Percentiles rank a stretch among this genome's conserved stretches.
Conservation (phyloP, 345 rosid species). For the Clarkia xantiana region DNA sequence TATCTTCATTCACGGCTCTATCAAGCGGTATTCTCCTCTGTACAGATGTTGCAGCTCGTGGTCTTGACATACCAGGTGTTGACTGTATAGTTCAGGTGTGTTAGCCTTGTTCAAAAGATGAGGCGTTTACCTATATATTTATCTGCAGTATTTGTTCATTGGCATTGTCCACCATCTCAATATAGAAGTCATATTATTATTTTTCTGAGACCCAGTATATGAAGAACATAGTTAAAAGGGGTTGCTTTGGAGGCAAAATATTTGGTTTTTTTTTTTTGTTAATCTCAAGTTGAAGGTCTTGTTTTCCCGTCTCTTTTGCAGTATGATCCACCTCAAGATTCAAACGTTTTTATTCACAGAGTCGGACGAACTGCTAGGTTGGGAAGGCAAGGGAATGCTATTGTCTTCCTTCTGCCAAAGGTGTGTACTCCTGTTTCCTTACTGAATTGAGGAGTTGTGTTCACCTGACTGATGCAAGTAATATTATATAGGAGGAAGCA, state of each 20-base stretch:
- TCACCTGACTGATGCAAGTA: background rate
- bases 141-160: background rate
- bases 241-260: background rate
- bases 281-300: background rate
- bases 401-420: conserved; percentile 66
- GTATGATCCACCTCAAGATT: conserved; percentile 95
- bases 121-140: background rate
- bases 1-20: conserved; percentile 62
- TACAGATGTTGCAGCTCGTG: conserved; percentile 96
- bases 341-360: conserved; percentile 77
- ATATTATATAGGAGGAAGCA: conserved; percentile 57
- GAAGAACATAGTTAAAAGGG: no score
- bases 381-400: conserved; percentile 69
- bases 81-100: conserved; percentile 85
- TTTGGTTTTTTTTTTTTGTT: no score
- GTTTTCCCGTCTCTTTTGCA: conserved; percentile 20
- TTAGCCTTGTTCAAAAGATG: background rate
- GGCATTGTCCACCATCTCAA: no score
- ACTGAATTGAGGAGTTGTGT: conserved; percentile 2
- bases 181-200: no score
- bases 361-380: conserved; percentile 88
- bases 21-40: conserved; percentile 70
- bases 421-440: conserved; percentile 13
- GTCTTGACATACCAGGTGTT: conserved; percentile 87
- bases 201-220: no score